Evolutionary conservation across 2,329 filamentous ascomycete genomes (phyloP).

Genomic region (Fusarium coicis): DNA sequence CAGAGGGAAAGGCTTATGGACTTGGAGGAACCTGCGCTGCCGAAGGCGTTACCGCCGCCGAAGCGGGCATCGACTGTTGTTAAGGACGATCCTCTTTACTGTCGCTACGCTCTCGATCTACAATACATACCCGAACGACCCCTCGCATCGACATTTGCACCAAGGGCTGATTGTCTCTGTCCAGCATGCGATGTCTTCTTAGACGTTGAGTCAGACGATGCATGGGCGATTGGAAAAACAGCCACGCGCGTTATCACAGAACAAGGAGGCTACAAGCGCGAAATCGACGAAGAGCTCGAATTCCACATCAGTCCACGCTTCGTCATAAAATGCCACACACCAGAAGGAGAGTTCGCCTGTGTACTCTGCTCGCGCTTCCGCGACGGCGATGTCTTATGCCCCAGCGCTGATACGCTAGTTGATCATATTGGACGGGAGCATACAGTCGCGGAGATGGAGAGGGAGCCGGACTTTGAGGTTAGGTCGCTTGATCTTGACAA

Average conservation of each 20-base stretch:
- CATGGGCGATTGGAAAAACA: conserved; percentile 38
- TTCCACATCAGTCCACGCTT: conserved; percentile 39
- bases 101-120: conserved; percentile 39
- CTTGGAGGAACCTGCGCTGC: conserved; percentile 1
- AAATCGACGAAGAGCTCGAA: conserved; percentile 40
- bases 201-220: conserved; percentile 33
- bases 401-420: conserved; percentile 29
- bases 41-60: not conserved
- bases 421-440: conserved; percentile 37
- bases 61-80: conserved; percentile 8
- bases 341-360: conserved; percentile 40
- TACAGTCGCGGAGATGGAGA: conserved; percentile 33
- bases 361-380: conserved; percentile 37
- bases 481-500: conserved; percentile 28
- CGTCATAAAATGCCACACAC: conserved; percentile 38
- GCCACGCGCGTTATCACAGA: conserved; percentile 14
- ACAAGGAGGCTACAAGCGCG: conserved; percentile 27
- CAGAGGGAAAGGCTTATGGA: conserved; percentile 35
- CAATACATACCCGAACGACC: conserved; percentile 25
- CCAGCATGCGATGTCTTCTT: conserved; percentile 34
- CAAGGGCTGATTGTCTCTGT: conserved; percentile 25
- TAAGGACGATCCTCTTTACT: conserved; percentile 32
- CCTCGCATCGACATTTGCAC: conserved; percentile 32
- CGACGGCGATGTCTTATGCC: conserved; percentile 34
- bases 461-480: conserved; percentile 33